Evolutionary conservation across 1,284 basidiomycete species (phyloP), one percentile per base, ranked within the genome.

Genomic region (Rhodotorula sp.): DNA sequence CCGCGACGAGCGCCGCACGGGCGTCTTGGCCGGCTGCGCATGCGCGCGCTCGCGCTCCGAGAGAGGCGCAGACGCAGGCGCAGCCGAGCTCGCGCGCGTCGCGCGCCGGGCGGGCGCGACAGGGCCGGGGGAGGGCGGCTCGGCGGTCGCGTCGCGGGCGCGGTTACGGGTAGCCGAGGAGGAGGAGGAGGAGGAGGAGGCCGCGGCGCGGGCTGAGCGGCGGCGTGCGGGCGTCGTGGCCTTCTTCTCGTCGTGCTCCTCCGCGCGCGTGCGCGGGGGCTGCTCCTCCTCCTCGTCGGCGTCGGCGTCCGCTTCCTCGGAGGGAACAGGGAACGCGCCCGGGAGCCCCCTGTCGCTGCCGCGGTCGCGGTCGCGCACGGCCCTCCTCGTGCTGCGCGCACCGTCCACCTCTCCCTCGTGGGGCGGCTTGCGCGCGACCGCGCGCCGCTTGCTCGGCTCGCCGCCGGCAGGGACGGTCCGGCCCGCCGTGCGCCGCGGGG

Each of bases 371-470:
- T n/a, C 50, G 15, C n/a, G 48, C 9, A n/a, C 25, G 10, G 50
- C 19, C 27, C 50, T n/a, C n/a, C n/a, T 5, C 13, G 34, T 51
- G 25, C 60, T 48, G 22, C 36, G 13, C 25, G 19, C 29, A 34
- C n/a, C 32, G 39, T 72, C 64, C 29, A n/a, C 39, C 21, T 27
- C 29, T 2, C 57, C 55, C 7, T 61, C 46, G 3, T 66, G 66
- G 22, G 58, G 64, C 41, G 69, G 63, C 37, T 67, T 66, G 25
- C 34, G 61, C 22, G 53, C 58, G 10, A 76, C 73, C 27, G 75
- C 75, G 2, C 75, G 60, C 25, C 75, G 67, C 59, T 76, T 76
- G 58, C 66, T 36, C 67, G 57, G 29, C 56, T 27, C 21, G 67
- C 41, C 7, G 50, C 25, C 27, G 34, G 62, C 8, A 57, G 34